Percentiles rank a stretch among this genome's conserved stretches.
These are phyloP conservation scores for Termitomyces sp. DNA, from an alignment of 768 basidiomycete species.

Conservation along the genomic window DNA sequence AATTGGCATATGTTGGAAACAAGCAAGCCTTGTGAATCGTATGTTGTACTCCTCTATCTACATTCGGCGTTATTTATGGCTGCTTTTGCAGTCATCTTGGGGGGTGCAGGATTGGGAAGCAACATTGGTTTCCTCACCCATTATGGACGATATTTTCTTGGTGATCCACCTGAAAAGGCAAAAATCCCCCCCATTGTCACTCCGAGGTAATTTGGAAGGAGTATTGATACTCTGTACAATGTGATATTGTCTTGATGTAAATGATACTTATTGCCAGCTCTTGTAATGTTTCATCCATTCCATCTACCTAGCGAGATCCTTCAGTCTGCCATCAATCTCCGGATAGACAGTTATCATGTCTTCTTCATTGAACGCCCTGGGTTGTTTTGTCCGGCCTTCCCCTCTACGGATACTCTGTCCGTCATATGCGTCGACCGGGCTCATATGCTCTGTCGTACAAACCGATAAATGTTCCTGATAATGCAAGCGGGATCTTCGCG, in stretches of 20 bases:
- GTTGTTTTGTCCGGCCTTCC: slow-evolving; percentile 13
- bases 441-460: slow-evolving; percentile 71
- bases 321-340: slow-evolving; percentile 61
- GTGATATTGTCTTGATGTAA: neutral
- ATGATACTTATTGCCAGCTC: neutral
- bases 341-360: slow-evolving; percentile 60
- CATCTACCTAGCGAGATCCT: slow-evolving; percentile 38
- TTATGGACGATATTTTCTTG: slow-evolving; percentile 45
- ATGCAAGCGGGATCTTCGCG: slow-evolving; percentile 42
- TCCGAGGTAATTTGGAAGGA: slow-evolving; percentile 10
- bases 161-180: slow-evolving; percentile 42
- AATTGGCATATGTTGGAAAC: slow-evolving; percentile 72
- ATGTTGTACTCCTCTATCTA: slow-evolving; percentile 13
- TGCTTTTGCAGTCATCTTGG: slow-evolving; percentile 51
- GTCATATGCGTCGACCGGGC: slow-evolving; percentile 67
- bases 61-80: neutral
- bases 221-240: neutral
- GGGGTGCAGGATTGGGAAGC: slow-evolving; percentile 66
- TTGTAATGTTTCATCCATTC: neutral
- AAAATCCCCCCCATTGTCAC: slow-evolving; percentile 19
- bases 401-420: slow-evolving; percentile 43
- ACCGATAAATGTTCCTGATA: slow-evolving; percentile 58
- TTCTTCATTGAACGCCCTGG: slow-evolving; percentile 24
- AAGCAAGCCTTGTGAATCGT: slow-evolving; percentile 60
- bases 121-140: slow-evolving; percentile 56